Base-by-base conservation (phyloP, 2,329 filamentous ascomycete species). In the Pseudogymnoascus sp. region DNA sequence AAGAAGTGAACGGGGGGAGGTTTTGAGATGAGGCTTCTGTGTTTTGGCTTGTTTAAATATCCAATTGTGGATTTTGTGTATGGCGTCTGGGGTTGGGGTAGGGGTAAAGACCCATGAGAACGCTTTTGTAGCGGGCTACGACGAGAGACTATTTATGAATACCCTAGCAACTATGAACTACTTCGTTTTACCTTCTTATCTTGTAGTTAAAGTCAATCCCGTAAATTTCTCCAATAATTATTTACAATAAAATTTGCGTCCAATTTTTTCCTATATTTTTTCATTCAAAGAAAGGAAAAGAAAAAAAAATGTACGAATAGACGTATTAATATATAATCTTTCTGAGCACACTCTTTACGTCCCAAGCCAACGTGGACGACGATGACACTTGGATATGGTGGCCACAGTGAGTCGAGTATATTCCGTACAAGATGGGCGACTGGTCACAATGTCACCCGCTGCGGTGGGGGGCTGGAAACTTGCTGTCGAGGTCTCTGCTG, bases 1-100 rank as follows among this genome's bases (percentile, higher is more conserved):
- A 75, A 73, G 62, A 86, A 82, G 71, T 78, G 61, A 68, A 30
- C 18, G 8, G 41, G 22, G 41, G 22, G 22, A n/a, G 22, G 28
- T 47, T 47, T 47, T 37, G 50, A 32, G 22, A 58, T 35, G 16
- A 38, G 32, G 25, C 12, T 58, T 4, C 14, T 20, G 57, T 38
- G 28, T 32, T 54, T 20, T 54, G 28, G 25, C 5, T 32, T 54
- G 47, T 32, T 54, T 32, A 20, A 54, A 54, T 5, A 32, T 54
- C 28, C 47, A 54, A 20, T 7, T 54, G 25, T 54, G 47, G 28
- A 32, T 54, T 54, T 20, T 2, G 3, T 32, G 47, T 54, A 54
- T 32, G 47, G 47, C 47, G 47, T 54, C 12, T 54, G n/a, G 47
- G 25, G n/a, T 32, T 54, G 47, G 28, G n/a, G n/a, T 32, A 54